Conservation (phyloP, 1,139 yeast genomes). For the Taphrina betulina region DNA sequence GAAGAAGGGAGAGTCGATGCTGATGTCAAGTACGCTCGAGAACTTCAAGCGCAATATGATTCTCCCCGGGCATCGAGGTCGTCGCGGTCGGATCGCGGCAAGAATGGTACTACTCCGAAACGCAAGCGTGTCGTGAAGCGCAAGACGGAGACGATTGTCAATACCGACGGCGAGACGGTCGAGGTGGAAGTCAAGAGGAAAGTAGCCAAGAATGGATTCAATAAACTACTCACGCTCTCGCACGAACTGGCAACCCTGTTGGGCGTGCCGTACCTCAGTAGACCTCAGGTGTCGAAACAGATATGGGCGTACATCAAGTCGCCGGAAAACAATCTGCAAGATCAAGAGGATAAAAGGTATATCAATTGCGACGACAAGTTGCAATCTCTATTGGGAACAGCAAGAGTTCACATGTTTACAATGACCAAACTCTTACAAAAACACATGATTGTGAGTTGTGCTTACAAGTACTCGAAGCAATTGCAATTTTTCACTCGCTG, state of each 20-base stretch:
- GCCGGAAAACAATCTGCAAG: slow-evolving; percentile 55
- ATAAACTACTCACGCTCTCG: slow-evolving; percentile 49
- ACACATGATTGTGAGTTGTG: slow-evolving; percentile 5
- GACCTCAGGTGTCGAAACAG: slow-evolving; percentile 70
- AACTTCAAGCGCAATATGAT: slow-evolving; percentile 11
- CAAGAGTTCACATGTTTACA: slow-evolving; percentile 59
- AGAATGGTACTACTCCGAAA: slow-evolving; percentile 33
- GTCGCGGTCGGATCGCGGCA: neutral
- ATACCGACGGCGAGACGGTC: slow-evolving; percentile 21
- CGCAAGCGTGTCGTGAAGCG: slow-evolving; percentile 47
- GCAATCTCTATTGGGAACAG: slow-evolving; percentile 54
- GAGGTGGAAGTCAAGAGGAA: slow-evolving; percentile 26
- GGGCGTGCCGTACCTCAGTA: slow-evolving; percentile 47
- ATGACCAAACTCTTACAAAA: slow-evolving; percentile 54
- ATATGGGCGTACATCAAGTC: slow-evolving; percentile 74
- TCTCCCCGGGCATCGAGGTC: slow-evolving; percentile 34
- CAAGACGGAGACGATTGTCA: slow-evolving; percentile 23
- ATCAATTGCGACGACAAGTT: slow-evolving; percentile 68
- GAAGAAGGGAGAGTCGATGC: slow-evolving; percentile 42
- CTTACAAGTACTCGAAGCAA: no score
- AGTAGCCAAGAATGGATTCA: slow-evolving; percentile 40
- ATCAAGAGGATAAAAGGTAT: slow-evolving; percentile 65
- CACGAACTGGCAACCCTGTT: slow-evolving; percentile 53
- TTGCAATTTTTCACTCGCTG: neutral
- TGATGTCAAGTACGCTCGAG: slow-evolving; percentile 21